These are phyloP conservation scores for Aureobasidium leucospermi DNA, from an alignment of 2,329 filamentous ascomycete genomes.

Conservation along the genomic window DNA sequence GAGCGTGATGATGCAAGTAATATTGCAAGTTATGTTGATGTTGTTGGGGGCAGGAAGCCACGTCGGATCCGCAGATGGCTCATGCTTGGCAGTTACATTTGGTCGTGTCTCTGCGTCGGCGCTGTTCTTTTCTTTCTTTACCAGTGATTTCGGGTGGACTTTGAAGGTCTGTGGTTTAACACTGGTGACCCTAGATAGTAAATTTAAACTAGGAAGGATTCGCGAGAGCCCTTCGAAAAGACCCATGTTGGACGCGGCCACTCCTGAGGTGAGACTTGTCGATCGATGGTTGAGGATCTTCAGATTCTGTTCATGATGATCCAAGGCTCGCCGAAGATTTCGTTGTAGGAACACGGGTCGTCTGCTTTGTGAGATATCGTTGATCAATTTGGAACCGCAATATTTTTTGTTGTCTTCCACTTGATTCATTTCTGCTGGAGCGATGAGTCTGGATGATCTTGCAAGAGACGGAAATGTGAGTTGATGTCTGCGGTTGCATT, in stretches of 20 bases:
- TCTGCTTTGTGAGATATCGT: background rate
- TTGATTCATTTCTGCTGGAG: conserved; percentile 5
- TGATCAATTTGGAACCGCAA: background rate
- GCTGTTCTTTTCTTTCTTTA: background rate
- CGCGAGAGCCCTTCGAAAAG: conserved; percentile 19
- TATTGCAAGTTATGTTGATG: background rate
- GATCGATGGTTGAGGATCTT: background rate
- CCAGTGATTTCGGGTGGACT: background rate
- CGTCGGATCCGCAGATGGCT: background rate
- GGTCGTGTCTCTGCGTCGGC: background rate
- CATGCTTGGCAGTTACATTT: background rate
- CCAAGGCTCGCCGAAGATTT: conserved; percentile 25
- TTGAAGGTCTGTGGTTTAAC: background rate
- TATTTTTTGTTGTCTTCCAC: conserved; percentile 4
- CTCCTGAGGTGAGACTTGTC: background rate
- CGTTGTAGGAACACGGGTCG: conserved; percentile 22
- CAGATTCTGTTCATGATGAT: conserved; percentile 21
- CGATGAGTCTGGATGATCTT: background rate
- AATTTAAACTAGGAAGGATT: conserved; percentile 24
- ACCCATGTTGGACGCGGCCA: background rate
- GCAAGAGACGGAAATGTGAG: background rate
- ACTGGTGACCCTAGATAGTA: conserved; percentile 21
- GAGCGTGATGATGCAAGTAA: background rate
- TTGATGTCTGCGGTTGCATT: background rate
- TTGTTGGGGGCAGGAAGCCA: background rate